phyloP scores from a whole-genome alignment of 1,139 yeast genomes.

The Groenewaldozyma auringiensis region DNA sequence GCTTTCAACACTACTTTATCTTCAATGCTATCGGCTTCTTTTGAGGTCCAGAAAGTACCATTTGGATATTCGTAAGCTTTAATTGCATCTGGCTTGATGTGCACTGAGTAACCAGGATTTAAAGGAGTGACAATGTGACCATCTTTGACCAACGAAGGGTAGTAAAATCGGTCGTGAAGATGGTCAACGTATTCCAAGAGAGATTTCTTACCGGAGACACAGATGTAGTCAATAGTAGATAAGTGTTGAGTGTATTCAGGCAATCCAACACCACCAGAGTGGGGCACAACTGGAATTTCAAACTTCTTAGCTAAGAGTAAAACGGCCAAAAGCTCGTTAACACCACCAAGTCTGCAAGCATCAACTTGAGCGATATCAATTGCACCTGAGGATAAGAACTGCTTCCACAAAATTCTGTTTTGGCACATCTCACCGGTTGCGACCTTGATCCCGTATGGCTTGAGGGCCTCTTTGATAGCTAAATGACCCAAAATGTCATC shows the following conservation, averaged over 20 bases:
- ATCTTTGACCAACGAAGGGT: conserved; percentile 32
- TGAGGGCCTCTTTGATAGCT: conserved; percentile 32
- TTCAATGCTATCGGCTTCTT: conserved; percentile 19
- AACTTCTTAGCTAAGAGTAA: conserved; percentile 35
- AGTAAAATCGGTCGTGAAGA: conserved; percentile 29
- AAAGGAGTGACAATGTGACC: conserved; percentile 35
- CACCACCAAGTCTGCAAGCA: conserved; percentile 36
- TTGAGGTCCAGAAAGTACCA: conserved; percentile 34
- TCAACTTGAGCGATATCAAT: conserved; percentile 36
- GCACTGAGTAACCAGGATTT: conserved; percentile 36
- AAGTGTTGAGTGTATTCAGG: conserved; percentile 38
- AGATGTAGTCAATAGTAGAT: conserved; percentile 34
- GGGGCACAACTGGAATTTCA: conserved; percentile 36
- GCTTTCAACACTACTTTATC: conserved; percentile 14
- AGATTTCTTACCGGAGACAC: conserved; percentile 31
- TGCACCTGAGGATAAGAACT: conserved; percentile 32
- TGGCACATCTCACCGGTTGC: conserved; percentile 40
- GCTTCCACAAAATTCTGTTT: conserved; percentile 36
- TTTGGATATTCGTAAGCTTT: conserved; percentile 31
- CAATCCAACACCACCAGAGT: conserved; percentile 38
- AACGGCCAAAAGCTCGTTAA: conserved; percentile 36
- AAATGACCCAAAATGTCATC: conserved; percentile 37
- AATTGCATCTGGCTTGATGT: conserved; percentile 30
- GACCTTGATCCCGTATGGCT: conserved; percentile 34
- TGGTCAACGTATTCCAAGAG: conserved; percentile 32